Evolutionary conservation across 371 early-diverging fungal genomes (phyloP).

Genomic region (Smittium culicis): DNA sequence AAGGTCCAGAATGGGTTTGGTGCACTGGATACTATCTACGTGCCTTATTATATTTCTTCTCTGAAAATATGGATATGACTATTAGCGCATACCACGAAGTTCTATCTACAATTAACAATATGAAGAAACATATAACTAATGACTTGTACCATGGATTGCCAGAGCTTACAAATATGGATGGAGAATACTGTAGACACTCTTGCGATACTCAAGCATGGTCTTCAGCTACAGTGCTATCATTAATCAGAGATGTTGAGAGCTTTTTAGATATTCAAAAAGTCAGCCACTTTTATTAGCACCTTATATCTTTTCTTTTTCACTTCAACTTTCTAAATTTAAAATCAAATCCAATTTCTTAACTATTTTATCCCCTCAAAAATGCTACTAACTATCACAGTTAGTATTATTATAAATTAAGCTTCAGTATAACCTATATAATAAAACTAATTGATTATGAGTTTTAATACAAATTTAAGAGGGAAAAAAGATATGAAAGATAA

Average conservation of each 20-base stretch:
- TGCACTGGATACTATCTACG: slow-evolving; percentile 72
- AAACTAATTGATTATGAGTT: too few relatives aligned
- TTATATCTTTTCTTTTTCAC: too few relatives aligned
- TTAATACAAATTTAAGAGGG: too few relatives aligned
- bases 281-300: too few relatives aligned
- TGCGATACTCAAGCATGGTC: slow-evolving; percentile 96
- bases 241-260: slow-evolving; percentile 12
- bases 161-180: slow-evolving; percentile 85
- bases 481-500: too few relatives aligned
- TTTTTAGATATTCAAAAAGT: slow-evolving; percentile 1
- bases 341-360: too few relatives aligned
- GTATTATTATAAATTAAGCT: too few relatives aligned
- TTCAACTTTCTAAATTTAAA: too few relatives aligned
- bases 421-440: too few relatives aligned
- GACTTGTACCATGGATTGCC: slow-evolving; percentile 80
- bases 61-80: slow-evolving; percentile 11
- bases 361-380: too few relatives aligned
- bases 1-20: slow-evolving; percentile 97
- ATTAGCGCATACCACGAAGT: slow-evolving; percentile 30
- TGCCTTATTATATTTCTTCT: slow-evolving; percentile 61
- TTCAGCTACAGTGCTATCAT: slow-evolving; percentile 36
- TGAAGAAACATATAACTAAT: slow-evolving; percentile 51
- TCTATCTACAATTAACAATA: slow-evolving; percentile 50
- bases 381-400: too few relatives aligned
- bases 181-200: slow-evolving; percentile 61